These are phyloP conservation scores for Nitzschia putrida DNA, from an alignment of 108 stramenopile species.

Conservation along the genomic window DNA sequence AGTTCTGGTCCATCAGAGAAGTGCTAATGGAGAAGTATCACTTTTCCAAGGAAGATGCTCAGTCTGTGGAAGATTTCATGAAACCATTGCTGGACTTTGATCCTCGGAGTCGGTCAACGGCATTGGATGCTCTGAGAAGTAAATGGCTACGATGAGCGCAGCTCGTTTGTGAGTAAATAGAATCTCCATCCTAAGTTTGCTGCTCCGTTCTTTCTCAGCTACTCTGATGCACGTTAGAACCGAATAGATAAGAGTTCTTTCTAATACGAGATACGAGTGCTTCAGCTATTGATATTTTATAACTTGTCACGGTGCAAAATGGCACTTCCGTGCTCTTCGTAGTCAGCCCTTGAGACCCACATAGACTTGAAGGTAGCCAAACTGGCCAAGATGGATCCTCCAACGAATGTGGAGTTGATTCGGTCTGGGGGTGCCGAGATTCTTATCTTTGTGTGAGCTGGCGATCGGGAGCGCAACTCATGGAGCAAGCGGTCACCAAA, in stretches of 20 bases:
- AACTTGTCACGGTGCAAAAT: constrained; percentile 80
- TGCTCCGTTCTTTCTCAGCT: too few species aligned
- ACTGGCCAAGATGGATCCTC: constrained; percentile 96
- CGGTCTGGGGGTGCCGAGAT: constrained; percentile 92
- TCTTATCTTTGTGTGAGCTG: constrained; percentile 84
- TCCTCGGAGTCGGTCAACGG: constrained; percentile 81
- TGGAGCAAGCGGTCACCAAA: constrained; percentile 92
- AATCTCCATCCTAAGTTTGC: constrained; percentile 1
- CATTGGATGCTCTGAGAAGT: constrained; percentile 74
- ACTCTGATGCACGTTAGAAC: too few species aligned
- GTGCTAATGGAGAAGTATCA: constrained; percentile 91
- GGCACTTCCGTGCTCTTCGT: constrained; percentile 90
- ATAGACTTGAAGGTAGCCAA: constrained; percentile 97
- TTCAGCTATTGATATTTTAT: constrained; percentile 32
- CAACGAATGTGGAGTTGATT: constrained; percentile 89
- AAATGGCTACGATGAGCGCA: constrained; percentile 70
- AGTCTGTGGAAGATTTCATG: constrained; percentile 85
- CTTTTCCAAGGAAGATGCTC: constrained; percentile 79
- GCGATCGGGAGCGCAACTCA: constrained; percentile 87
- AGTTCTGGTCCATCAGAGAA: constrained; percentile 96
- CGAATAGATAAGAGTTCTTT: too few species aligned
- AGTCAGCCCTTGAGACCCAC: constrained; percentile 94
- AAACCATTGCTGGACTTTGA: constrained; percentile 83
- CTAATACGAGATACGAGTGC: background rate
- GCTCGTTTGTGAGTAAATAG: background rate